Evolutionary conservation across 2,329 filamentous ascomycete species (phyloP).

Genomic region (Aspergillus sp.): DNA sequence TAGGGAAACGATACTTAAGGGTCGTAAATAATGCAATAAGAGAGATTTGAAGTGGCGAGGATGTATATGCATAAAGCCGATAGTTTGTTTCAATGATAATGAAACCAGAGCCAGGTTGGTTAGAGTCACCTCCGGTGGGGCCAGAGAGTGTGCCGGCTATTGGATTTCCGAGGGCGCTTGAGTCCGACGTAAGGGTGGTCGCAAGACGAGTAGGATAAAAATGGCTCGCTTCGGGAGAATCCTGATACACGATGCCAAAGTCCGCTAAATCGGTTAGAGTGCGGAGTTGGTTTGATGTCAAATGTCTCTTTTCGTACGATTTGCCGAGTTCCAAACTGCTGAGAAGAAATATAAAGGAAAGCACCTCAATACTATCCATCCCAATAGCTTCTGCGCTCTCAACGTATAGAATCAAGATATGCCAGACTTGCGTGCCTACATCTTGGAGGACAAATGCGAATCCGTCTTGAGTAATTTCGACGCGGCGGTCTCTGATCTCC

Average conservation of each 20-base stretch:
- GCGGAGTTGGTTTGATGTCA: slow-evolving; percentile 77
- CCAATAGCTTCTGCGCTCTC: slow-evolving; percentile 73
- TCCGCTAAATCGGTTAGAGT: slow-evolving; percentile 90
- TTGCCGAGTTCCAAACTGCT: slow-evolving; percentile 89
- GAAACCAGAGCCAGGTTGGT: slow-evolving; percentile 59
- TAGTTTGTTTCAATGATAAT: slow-evolving; percentile 99
- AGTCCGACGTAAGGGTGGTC: slow-evolving; percentile 83
- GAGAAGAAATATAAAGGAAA: slow-evolving; percentile 94
- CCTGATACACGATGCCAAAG: slow-evolving; percentile 84
- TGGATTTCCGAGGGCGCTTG: slow-evolving; percentile 68
- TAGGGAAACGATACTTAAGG: slow-evolving; percentile 86
- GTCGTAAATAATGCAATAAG: slow-evolving; percentile 87
- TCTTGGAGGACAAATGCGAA: slow-evolving; percentile 95
- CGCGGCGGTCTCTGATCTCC: slow-evolving; percentile 54
- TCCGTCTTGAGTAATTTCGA: slow-evolving; percentile 85
- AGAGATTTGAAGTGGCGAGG: slow-evolving; percentile 88
- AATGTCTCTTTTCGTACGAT: slow-evolving; percentile 81
- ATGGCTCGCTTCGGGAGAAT: slow-evolving; percentile 45
- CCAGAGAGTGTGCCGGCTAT: slow-evolving; percentile 63
- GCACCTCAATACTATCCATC: slow-evolving; percentile 88
- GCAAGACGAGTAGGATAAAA: slow-evolving; percentile 92
- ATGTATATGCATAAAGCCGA: slow-evolving; percentile 94
- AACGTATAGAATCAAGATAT: slow-evolving; percentile 87
- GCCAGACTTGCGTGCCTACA: slow-evolving; percentile 96
- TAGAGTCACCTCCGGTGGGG: slow-evolving; percentile 31